Conservation (phyloP, 257 asterid species). For the Salvia splendens region DNA sequence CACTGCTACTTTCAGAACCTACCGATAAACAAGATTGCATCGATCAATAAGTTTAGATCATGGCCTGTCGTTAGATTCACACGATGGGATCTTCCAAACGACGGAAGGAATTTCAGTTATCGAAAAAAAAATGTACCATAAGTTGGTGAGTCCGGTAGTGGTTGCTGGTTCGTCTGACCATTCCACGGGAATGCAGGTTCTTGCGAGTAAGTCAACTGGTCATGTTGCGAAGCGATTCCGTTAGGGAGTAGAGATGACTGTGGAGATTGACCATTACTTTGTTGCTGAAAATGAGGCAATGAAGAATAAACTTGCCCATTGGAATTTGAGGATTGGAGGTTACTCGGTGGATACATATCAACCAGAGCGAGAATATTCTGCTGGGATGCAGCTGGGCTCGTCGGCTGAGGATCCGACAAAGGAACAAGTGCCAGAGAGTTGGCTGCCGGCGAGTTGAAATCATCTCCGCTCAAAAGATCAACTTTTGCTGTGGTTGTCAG, state of each 20-base stretch:
- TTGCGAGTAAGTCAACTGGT: constrained; percentile 55
- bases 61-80: background rate
- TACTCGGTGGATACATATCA: constrained; percentile 70
- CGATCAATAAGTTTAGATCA: background rate
- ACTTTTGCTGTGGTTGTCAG: constrained; percentile 53
- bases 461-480: constrained; percentile 97
- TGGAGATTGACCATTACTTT: constrained; percentile 45
- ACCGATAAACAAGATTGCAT: constrained; percentile 14
- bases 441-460: constrained; percentile 49
- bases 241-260: constrained; percentile 54
- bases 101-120: background rate
- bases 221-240: constrained; percentile 58
- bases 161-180: constrained; percentile 62
- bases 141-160: constrained; percentile 66
- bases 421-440: constrained; percentile 76
- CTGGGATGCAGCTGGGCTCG: constrained; percentile 62
- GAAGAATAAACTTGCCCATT: no score
- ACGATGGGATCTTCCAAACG: background rate
- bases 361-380: constrained; percentile 92
- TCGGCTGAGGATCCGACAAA: constrained; percentile 71
- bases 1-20: constrained; percentile 55
- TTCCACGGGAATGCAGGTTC: constrained; percentile 63
- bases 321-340: constrained; percentile 36
- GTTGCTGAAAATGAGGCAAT: no score
- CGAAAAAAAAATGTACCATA: constrained; percentile 34